Conservation (phyloP, 176 grass and related monocot genomes). For the Eragrostis curvula region DNA sequence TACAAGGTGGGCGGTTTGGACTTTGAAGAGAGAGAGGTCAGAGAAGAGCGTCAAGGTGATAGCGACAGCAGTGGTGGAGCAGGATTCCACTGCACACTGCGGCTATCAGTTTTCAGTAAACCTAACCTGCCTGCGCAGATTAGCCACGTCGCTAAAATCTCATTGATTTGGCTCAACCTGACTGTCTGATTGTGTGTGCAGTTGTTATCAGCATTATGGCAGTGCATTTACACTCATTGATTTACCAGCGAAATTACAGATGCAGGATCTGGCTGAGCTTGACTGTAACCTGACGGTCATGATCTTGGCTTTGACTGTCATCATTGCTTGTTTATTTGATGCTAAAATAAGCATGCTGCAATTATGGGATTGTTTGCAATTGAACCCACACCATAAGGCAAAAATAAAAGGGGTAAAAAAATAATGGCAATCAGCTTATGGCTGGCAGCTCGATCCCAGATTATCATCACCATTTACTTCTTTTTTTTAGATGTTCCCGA, state of each 20-base stretch:
- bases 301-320: background rate
- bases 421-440: no score
- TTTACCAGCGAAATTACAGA: background rate
- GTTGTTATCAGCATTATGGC: background rate
- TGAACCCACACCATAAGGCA: background rate
- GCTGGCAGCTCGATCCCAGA: no score
- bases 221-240: background rate
- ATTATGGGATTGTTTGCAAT: background rate
- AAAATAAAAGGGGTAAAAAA: background rate
- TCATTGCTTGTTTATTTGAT: background rate
- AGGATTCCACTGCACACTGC: background rate
- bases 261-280: background rate
- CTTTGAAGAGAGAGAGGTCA: background rate
- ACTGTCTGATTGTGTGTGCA: background rate
- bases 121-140: background rate
- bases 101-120: background rate
- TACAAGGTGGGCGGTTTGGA: constrained; percentile 5
- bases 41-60: constrained; percentile 15
- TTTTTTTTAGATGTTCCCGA: no score
- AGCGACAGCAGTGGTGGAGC: constrained; percentile 13
- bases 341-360: background rate
- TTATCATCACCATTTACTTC: no score
- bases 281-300: background rate
- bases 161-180: background rate
- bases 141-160: background rate